Evolutionary conservation across 148 eudicot species (phyloP).

Genomic region (Fagopyrum esculentum): DNA sequence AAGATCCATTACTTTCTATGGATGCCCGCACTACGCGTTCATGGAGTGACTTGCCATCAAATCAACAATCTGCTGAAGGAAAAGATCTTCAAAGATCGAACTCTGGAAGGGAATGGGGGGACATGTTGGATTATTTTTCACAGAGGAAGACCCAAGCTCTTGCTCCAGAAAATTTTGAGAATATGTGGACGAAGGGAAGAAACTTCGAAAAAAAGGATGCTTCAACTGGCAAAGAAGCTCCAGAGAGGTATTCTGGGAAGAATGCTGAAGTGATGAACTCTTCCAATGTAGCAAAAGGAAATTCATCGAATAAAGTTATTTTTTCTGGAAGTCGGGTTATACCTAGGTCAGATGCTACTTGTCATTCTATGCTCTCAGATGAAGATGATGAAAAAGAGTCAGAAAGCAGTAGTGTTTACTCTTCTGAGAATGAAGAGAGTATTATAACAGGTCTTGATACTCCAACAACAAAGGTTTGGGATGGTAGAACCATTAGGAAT

Average conservation of each 20-base stretch:
- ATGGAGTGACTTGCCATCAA: conserved; percentile 52
- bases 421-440: conserved; percentile 71
- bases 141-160: conserved; percentile 68
- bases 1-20: conserved; percentile 79
- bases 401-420: conserved; percentile 44
- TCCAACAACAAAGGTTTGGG: conserved; percentile 89
- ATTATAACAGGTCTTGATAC: conserved; percentile 72
- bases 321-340: conserved; percentile 21
- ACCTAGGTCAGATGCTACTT: conserved; percentile 25
- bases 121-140: conserved; percentile 59
- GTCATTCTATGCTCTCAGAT: conserved; percentile 28
- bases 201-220: conserved; percentile 47
- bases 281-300: conserved; percentile 26
- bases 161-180: conserved; percentile 90
- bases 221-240: conserved; percentile 21
- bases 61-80: conserved; percentile 29
- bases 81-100: conserved; percentile 33
- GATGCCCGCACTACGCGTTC: conserved; percentile 77
- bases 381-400: conserved; percentile 54
- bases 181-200: conserved; percentile 96
- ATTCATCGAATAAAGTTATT: conserved; percentile 16
- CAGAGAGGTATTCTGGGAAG: conserved; percentile 26
- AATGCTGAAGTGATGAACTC: conserved; percentile 22
- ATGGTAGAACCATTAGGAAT: conserved; percentile 66
- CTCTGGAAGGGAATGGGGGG: conserved; percentile 84